Evolutionary conservation across 2,329 filamentous ascomycete species (phyloP).

Genomic region (Hymenoscyphus fructigenus): DNA sequence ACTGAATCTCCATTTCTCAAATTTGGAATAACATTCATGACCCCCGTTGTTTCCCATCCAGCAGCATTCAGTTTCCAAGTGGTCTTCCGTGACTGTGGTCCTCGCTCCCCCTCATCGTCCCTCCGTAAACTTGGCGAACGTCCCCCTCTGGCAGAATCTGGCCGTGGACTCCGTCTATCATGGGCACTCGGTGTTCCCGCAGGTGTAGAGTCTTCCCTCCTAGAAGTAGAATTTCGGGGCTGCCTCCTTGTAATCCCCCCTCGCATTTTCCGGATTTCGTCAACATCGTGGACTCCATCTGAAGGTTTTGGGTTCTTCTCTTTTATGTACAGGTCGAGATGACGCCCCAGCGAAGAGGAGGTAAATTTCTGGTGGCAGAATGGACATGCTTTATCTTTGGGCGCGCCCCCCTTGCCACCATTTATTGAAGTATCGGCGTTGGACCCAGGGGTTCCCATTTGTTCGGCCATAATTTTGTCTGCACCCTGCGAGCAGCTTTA

Average conservation of each 20-base stretch:
- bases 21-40: slow-evolving; percentile 71
- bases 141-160: slow-evolving; percentile 36
- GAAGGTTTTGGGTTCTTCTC: slow-evolving; percentile 85
- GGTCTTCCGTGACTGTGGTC: slow-evolving; percentile 37
- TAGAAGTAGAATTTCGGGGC: slow-evolving; percentile 60
- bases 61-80: slow-evolving; percentile 42
- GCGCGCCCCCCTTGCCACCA: slow-evolving; percentile 29
- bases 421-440: slow-evolving; percentile 36
- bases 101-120: slow-evolving; percentile 41
- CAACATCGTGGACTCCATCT: slow-evolving; percentile 87
- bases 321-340: slow-evolving; percentile 92
- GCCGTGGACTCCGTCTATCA: slow-evolving; percentile 36
- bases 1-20: slow-evolving; percentile 46
- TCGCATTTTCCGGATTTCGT: slow-evolving; percentile 80
- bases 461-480: slow-evolving; percentile 34
- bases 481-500: slow-evolving; percentile 18
- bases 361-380: slow-evolving; percentile 91
- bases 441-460: slow-evolving; percentile 37
- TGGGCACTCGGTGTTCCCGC: slow-evolving; percentile 48
- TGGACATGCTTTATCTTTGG: slow-evolving; percentile 83
- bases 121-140: slow-evolving; percentile 37
- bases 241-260: slow-evolving; percentile 85
- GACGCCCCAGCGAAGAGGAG: slow-evolving; percentile 87
- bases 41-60: slow-evolving; percentile 74
- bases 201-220: slow-evolving; percentile 59